Evolutionary conservation across 2,329 filamentous ascomycete species (phyloP).

Genomic region (Macrophomina tecta): DNA sequence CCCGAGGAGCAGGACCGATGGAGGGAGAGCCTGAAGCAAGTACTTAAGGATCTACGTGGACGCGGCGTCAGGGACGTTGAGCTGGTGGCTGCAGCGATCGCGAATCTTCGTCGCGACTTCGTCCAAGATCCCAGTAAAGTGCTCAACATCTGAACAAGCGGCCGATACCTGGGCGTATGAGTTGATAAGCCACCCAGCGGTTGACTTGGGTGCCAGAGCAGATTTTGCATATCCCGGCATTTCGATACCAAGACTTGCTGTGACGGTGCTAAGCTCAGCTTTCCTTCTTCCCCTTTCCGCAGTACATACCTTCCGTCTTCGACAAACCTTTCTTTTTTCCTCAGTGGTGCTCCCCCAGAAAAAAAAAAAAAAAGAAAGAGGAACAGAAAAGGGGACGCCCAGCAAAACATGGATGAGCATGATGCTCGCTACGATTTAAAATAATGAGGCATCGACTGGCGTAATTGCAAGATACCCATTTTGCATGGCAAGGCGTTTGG

Average conservation of each 20-base stretch:
- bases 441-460: slow-evolving; percentile 21
- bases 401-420: background rate
- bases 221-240: slow-evolving; percentile 4
- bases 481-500: slow-evolving; percentile 25
- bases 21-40: slow-evolving; percentile 45
- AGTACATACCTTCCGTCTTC: background rate
- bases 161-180: background rate
- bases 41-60: slow-evolving; percentile 46
- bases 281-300: slow-evolving; percentile 1
- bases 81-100: slow-evolving; percentile 46
- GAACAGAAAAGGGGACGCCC: background rate
- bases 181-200: background rate
- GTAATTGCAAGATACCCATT: slow-evolving; percentile 28
- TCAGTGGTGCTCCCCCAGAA: background rate
- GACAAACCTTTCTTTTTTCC: background rate
- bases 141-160: slow-evolving; percentile 38
- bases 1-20: slow-evolving; percentile 63
- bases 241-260: slow-evolving; percentile 21
- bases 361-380: background rate
- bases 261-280: slow-evolving; percentile 23
- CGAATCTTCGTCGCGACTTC: slow-evolving; percentile 47
- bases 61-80: slow-evolving; percentile 46
- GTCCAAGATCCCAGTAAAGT: slow-evolving; percentile 48
- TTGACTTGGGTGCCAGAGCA: background rate
- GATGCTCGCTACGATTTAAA: background rate